Evolutionary conservation across 257 asterid species (phyloP), one percentile per base, ranked within the genome.

Genomic region (Lavandula angustifolia): DNA sequence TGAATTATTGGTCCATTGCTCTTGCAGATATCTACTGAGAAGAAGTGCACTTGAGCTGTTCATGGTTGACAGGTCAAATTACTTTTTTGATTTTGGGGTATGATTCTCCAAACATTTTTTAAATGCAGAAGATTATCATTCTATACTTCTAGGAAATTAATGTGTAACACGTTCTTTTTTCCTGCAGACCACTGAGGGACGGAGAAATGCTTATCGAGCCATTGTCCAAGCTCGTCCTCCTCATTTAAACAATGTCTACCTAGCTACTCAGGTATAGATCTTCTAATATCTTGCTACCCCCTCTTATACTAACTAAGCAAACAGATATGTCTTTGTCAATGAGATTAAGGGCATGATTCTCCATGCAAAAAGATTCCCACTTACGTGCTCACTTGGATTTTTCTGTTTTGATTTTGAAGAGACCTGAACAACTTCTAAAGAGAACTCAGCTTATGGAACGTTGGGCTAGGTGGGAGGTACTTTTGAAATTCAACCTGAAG

Each of bases 381-480:
- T 65, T 64, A 62, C 9, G 34, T 22, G 57, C 62, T 22, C 27
- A 22, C 27, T 22, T 22, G 27, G 27, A 22, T 22, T 22, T 22
- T 22, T 22, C 27, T 22, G 27, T 22, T 22, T 22, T 22, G 27
- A 52, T 78, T 57, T 60, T 78, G 81, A 82, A 89, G 99, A 92
- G 99, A 79, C 99, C 99, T 46, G 99, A 85, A 27, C 97, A 87
- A 73, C 97, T 92, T 75, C 73, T 92, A 57, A 85, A 87, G 77
- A 85, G 99, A 81, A 85, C 94, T 76, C 99, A 92, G 77, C 99
- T 92, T 59, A 92, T 82, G 96, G 99, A 89, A 67, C 97, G 97
- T 41, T 92, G 97, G 99, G 95, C 95, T 71, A 81, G 96, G 85
- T 79, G 97, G 92, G 99, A 92, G 99, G 99, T 92, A 83, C 64